Conservation (phyloP, 176 grass and related monocot genomes). For the Musa schizocarpa region DNA sequence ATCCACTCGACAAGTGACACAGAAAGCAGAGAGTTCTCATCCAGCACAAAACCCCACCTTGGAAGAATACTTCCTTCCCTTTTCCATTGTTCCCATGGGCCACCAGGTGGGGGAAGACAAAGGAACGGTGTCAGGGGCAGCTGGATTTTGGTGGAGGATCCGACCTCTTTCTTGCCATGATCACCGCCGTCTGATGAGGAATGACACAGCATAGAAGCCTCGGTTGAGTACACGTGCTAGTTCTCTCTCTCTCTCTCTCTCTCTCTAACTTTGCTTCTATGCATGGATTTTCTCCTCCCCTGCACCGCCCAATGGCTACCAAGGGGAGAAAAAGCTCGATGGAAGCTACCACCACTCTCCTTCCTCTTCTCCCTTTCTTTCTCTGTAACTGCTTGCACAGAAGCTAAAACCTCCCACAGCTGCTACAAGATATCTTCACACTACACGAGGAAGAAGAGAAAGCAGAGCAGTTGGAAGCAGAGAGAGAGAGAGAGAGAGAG, state of each 20-base stretch:
- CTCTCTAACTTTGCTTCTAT: constrained; percentile 20
- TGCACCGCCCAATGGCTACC: not conserved
- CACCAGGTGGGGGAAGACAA: no score
- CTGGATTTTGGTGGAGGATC: no score
- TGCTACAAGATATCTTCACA: not conserved
- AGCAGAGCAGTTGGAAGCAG: not conserved
- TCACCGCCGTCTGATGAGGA: not conserved
- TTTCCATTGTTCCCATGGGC: no score
- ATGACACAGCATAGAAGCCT: no score
- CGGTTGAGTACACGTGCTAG: no score
- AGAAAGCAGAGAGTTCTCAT: no score
- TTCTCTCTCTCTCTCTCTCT: not conserved
- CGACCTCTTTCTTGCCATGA: not conserved
- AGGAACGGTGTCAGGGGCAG: no score
- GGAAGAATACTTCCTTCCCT: no score
- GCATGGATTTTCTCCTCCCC: constrained; percentile 21
- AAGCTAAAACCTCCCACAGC: not conserved
- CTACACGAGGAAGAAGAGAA: not conserved
- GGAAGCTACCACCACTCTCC: not conserved
- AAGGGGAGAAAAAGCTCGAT: not conserved
- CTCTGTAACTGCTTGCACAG: not conserved
- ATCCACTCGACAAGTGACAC: not conserved
- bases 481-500: not conserved
- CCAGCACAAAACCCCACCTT: no score
- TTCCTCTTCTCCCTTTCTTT: not conserved